Base-by-base conservation (phyloP, 495 filamentous ascomycete genomes). In the Friedmanniomyces endolithicus region DNA sequence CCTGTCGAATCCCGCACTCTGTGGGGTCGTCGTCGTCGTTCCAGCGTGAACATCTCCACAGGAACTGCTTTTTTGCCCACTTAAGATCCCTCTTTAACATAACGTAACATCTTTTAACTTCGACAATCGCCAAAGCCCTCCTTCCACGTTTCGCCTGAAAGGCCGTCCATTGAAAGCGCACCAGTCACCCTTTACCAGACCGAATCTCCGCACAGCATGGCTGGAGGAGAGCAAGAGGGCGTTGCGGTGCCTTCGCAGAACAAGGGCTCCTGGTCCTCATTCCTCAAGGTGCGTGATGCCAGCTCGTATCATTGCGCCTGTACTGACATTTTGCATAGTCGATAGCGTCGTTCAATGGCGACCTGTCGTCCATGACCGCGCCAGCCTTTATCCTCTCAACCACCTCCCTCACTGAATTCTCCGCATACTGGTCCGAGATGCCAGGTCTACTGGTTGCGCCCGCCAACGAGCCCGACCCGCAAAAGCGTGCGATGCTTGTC, bases 381-480 rank as follows among this genome's bases (percentile, higher is more conserved):
- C 92, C 92, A 35, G 87, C 92, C 11, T 98, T 96, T 68, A 96
- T 98, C 69, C 83, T 96, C 37, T 90, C 87, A 48, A 81, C 85
- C 24, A 95, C 86, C 53, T 94, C 88, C 61, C 77, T 98, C 49
- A 86, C 85, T 60, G 92, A 98, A 68, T 98, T 90, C 74, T 90
- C 86, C 55, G 87, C 88, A 46, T 97, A 96, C 75, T 98, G 92
- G 94, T 83, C 84, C 39, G 90, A 97, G 70, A 90, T 96, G 65
- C 92, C 92, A 1, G 74, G 78, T 56, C 71, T 94, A 52, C 92
- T 98, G 64, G 81, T 87, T 31, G 90, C 92, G 6, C 88, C 90
- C 0, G 85, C 88, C 20, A 75, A 76, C 46, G 92, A 96, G 68
- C 51, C 78, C 19, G 85, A 95, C 64, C 80, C 90, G 1, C 79